These are phyloP conservation scores for Cystobasidium pallidum DNA, from an alignment of 1,284 basidiomycete genomes.

Conservation along the genomic window DNA sequence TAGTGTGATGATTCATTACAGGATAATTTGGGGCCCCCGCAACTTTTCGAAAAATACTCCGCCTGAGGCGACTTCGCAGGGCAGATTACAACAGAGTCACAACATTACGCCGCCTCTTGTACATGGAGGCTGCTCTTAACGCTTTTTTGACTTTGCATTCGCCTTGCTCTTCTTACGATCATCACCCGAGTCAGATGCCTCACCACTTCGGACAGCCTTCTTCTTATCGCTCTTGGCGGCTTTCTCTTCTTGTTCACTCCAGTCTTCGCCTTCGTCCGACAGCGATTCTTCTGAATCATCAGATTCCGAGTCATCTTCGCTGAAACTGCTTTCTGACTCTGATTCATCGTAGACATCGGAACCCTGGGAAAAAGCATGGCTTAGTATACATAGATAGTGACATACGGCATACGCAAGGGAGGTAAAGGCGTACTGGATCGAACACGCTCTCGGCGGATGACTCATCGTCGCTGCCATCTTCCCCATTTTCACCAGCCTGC, in stretches of 20 bases:
- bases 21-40: background rate
- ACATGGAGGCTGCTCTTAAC: background rate
- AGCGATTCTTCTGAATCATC: slow-evolving; percentile 26
- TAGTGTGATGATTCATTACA: background rate
- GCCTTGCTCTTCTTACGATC: slow-evolving; percentile 66
- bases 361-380: slow-evolving; percentile 6
- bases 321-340: slow-evolving; percentile 46
- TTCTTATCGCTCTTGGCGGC: slow-evolving; percentile 68
- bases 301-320: slow-evolving; percentile 57
- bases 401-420: no score
- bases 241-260: slow-evolving; percentile 92
- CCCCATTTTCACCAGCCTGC: slow-evolving; percentile 53
- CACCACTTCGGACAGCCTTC: slow-evolving; percentile 64
- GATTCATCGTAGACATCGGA: slow-evolving; percentile 37
- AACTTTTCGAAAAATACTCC: no score
- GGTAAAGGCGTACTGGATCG: slow-evolving; percentile 44
- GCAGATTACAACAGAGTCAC: background rate
- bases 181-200: slow-evolving; percentile 67
- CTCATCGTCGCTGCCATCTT: slow-evolving; percentile 51
- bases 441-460: slow-evolving; percentile 50
- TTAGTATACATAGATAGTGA: no score
- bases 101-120: background rate
- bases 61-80: background rate
- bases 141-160: slow-evolving; percentile 39
- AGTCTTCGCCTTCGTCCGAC: slow-evolving; percentile 69